These are phyloP conservation scores for Pythium brassicae DNA, from an alignment of 352 stramenopile species.

Conservation along the genomic window DNA sequence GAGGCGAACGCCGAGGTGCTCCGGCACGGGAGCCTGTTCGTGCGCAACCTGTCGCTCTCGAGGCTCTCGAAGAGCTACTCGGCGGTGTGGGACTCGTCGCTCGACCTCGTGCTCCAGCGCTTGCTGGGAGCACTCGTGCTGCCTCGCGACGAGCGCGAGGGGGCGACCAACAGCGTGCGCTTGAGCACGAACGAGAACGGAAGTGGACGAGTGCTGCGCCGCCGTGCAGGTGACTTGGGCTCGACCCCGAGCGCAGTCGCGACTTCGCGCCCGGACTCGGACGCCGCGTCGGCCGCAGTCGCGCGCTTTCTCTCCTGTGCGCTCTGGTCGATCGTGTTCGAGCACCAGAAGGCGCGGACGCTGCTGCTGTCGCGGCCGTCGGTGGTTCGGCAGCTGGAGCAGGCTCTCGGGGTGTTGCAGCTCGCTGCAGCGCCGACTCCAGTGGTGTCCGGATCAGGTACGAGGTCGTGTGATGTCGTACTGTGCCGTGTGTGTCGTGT, in stretches of 20 bases:
- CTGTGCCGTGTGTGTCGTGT: too few species aligned
- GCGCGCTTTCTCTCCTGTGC: constrained; percentile 23
- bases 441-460: background rate
- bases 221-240: too few species aligned
- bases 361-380: constrained; percentile 27
- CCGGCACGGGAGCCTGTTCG: constrained; percentile 29
- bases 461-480: background rate
- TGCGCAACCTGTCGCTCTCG: constrained; percentile 63
- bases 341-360: constrained; percentile 60
- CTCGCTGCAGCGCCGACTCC: background rate
- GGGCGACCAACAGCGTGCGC: background rate
- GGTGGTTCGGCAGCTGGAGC: constrained; percentile 27
- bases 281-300: too few species aligned
- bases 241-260: too few species aligned
- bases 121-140: constrained; percentile 5
- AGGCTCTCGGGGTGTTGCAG: constrained; percentile 11
- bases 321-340: constrained; percentile 53
- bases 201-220: too few species aligned
- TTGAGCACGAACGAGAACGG: constrained; percentile 1
- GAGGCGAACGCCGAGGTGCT: constrained; percentile 18
- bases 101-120: constrained; percentile 34
- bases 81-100: constrained; percentile 42
- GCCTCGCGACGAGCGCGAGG: background rate
- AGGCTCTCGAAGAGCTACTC: constrained; percentile 50
- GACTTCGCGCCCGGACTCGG: background rate